These are phyloP conservation scores for Flaveria ramosissima DNA, from an alignment of 129 eudicot species.

Conservation along the genomic window DNA sequence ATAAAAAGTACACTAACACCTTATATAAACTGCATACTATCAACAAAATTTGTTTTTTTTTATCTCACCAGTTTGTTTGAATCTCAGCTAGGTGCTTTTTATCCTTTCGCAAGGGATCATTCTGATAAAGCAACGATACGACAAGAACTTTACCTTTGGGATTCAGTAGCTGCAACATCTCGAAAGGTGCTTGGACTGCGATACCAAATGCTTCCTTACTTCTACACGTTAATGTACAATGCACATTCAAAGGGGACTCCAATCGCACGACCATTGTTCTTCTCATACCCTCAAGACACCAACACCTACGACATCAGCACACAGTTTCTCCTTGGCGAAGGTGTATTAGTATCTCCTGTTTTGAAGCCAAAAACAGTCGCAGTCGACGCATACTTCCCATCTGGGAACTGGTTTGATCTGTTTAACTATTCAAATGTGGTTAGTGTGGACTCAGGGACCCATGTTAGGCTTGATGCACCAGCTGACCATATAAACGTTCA, in stretches of 20 bases:
- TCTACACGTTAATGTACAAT: slow-evolving; percentile 76
- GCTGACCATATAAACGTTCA: slow-evolving; percentile 73
- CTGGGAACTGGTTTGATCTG: slow-evolving; percentile 83
- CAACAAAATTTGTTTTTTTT: not conserved
- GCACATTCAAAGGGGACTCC: slow-evolving; percentile 73
- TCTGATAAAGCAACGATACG: slow-evolving; percentile 33
- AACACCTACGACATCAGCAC: slow-evolving; percentile 60
- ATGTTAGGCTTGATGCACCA: slow-evolving; percentile 61
- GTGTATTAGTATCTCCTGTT: slow-evolving; percentile 76
- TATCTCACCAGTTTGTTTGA: not conserved
- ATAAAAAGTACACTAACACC: too few relatives aligned
- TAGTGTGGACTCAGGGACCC: slow-evolving; percentile 38
- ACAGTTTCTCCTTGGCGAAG: slow-evolving; percentile 80
- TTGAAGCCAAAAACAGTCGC: slow-evolving; percentile 47
- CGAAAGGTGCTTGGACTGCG: slow-evolving; percentile 78
- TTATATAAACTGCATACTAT: not conserved
- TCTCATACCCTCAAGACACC: slow-evolving; percentile 72
- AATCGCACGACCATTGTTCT: slow-evolving; percentile 80
- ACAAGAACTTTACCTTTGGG: slow-evolving; percentile 89
- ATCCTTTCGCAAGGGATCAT: slow-evolving; percentile 89
- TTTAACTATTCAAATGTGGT: slow-evolving; percentile 58
- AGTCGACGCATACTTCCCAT: slow-evolving; percentile 71
- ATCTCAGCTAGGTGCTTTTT: slow-evolving; percentile 84
- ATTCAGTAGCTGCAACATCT: slow-evolving; percentile 80
- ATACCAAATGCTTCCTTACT: slow-evolving; percentile 67